Percentiles rank a stretch among this genome's conserved stretches.
These are phyloP conservation scores for Fusarium incarnatum DNA, from an alignment of 2,329 filamentous ascomycete genomes.

Conservation along the genomic window DNA sequence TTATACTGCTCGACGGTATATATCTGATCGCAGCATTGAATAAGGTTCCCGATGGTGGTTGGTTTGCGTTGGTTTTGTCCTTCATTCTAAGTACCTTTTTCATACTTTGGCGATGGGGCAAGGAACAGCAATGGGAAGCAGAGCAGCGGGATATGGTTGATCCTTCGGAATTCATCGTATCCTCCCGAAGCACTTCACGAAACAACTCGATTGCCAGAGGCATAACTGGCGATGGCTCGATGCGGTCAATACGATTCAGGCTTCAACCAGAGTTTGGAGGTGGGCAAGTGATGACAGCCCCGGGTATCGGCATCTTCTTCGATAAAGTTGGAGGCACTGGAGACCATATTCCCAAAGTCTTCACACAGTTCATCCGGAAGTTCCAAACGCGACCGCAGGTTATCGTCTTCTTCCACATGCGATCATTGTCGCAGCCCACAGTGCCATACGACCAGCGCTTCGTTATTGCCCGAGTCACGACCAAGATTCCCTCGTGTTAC, in stretches of 20 bases:
- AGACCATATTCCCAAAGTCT: constrained; percentile 57
- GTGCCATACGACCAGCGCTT: constrained; percentile 63
- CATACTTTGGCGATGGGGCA: constrained; percentile 82
- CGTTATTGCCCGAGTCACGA: constrained; percentile 55
- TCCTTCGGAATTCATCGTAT: constrained; percentile 52
- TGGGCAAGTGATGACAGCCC: constrained; percentile 59
- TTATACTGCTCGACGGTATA: constrained; percentile 74
- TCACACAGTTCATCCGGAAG: constrained; percentile 78
- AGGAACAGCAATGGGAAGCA: constrained; percentile 80
- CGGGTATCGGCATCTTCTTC: constrained; percentile 78
- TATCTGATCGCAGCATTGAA: constrained; percentile 76
- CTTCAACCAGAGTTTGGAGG: constrained; percentile 57
- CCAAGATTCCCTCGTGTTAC: constrained; percentile 71
- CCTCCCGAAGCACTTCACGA: constrained; percentile 43
- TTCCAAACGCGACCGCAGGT: constrained; percentile 75
- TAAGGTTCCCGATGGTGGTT: constrained; percentile 81
- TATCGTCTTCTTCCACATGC: constrained; percentile 80
- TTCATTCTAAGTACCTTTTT: constrained; percentile 72
- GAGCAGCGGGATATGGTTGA: constrained; percentile 72
- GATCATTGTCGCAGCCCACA: constrained; percentile 69
- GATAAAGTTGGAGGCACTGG: constrained; percentile 78
- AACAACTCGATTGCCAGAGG: constrained; percentile 41
- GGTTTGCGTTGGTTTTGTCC: constrained; percentile 79
- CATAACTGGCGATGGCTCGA: constrained; percentile 23
- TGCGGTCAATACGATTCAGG: constrained; percentile 39